Evolutionary conservation across 208 protist species (phyloP).

Genomic region (Trypanosoma brucei): DNA sequence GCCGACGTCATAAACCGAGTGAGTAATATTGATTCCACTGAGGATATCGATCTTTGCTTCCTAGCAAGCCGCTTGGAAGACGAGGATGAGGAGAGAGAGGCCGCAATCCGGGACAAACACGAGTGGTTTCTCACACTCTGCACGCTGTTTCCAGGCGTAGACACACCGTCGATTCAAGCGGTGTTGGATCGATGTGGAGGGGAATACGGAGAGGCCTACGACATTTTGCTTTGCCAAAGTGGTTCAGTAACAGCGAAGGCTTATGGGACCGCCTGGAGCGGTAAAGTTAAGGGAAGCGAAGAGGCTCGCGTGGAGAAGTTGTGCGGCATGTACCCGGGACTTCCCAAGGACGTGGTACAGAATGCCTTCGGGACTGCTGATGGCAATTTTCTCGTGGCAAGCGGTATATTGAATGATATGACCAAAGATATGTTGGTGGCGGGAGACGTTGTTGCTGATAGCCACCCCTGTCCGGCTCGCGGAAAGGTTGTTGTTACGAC

Average conservation of each 20-base stretch:
- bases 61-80: constrained; percentile 44
- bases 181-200: constrained; percentile 33
- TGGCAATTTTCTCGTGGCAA: constrained; percentile 28
- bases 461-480: background rate
- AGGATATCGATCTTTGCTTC: constrained; percentile 34
- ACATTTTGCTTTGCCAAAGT: constrained; percentile 46
- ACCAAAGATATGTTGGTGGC: constrained; percentile 32
- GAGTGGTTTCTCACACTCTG: constrained; percentile 64
- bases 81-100: constrained; percentile 23
- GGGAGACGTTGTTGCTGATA: background rate
- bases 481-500: too few relatives aligned
- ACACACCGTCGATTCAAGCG: constrained; percentile 41
- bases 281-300: background rate
- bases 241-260: constrained; percentile 34
- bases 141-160: constrained; percentile 55
- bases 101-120: constrained; percentile 19
- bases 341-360: background rate
- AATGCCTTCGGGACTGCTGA: constrained; percentile 2
- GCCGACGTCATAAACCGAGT: constrained; percentile 35
- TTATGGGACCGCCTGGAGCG: background rate
- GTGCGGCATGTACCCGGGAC: background rate
- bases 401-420: constrained; percentile 47
- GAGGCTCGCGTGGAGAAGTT: constrained; percentile 2
- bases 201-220: constrained; percentile 61
- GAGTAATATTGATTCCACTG: constrained; percentile 5